Percentiles rank a stretch among this genome's conserved stretches.
phyloP scores from a whole-genome alignment of 192 early-diverging fungal genomes.

The Umbelopsis isabellina region DNA sequence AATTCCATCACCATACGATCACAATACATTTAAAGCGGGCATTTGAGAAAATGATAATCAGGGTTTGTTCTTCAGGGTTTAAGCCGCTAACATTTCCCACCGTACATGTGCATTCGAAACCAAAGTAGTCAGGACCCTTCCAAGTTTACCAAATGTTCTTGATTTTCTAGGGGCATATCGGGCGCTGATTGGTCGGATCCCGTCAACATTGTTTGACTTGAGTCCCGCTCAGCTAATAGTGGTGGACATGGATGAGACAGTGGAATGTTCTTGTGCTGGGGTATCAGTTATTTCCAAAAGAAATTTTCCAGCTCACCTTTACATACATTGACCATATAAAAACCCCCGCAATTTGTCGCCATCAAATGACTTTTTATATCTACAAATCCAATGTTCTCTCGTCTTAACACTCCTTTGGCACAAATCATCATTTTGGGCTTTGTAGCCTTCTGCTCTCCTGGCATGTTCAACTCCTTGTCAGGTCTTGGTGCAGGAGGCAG shows the following conservation, averaged over 20 bases:
- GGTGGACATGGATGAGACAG: no score
- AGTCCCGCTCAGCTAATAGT: no score
- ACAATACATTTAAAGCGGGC: no score
- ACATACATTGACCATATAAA: background rate
- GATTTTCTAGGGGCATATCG: background rate
- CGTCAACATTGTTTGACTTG: no score
- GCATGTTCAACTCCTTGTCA: slow-evolving; percentile 74
- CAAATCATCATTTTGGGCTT: slow-evolving; percentile 76
- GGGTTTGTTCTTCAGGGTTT: no score
- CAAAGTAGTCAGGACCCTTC: background rate
- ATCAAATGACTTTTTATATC: background rate
- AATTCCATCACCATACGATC: no score
- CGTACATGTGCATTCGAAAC: no score
- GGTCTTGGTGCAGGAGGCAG: slow-evolving; percentile 37
- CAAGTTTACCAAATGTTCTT: background rate
- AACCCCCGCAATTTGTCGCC: background rate
- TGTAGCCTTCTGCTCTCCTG: slow-evolving; percentile 78
- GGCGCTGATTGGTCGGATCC: background rate
- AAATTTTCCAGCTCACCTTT: no score
- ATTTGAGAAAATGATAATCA: no score
- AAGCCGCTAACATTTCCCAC: no score
- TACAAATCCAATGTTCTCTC: background rate
- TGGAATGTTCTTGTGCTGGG: no score
- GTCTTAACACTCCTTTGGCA: slow-evolving; percentile 62
- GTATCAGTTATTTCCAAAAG: no score